A percentile compares a stretch with the other conserved stretches of the same genome.
Evolutionary conservation across 1,284 basidiomycete species (phyloP).

Genomic region (Mixia osmundae): DNA sequence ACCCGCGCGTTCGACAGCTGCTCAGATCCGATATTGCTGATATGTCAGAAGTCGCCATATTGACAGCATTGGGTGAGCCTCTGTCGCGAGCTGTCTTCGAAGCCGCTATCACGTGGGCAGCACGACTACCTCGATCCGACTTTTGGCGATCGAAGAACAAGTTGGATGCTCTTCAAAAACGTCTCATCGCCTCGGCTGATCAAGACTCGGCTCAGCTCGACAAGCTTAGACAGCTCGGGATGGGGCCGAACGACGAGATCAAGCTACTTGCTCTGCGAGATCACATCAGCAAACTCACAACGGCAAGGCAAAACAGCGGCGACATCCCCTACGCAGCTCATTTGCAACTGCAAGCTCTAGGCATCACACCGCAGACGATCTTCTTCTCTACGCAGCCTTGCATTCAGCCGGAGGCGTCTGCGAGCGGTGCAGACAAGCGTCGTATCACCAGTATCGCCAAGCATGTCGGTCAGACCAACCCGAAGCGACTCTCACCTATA

Average conservation of each 20-base stretch:
- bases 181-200: not conserved
- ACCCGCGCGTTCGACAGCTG: slow-evolving; percentile 66
- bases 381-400: slow-evolving; percentile 41
- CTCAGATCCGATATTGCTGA: slow-evolving; percentile 60
- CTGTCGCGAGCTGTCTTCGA: slow-evolving; percentile 57
- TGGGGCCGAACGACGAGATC: slow-evolving; percentile 49
- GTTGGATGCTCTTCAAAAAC: slow-evolving; percentile 13
- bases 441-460: too few species aligned
- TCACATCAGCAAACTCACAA: slow-evolving; percentile 34
- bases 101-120: slow-evolving; percentile 67
- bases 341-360: slow-evolving; percentile 31
- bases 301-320: slow-evolving; percentile 15
- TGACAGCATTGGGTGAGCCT: slow-evolving; percentile 52
- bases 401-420: not conserved
- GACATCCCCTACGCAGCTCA: not conserved
- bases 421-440: not conserved
- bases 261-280: slow-evolving; percentile 67
- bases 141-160: slow-evolving; percentile 43
- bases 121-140: slow-evolving; percentile 24
- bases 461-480: too few species aligned
- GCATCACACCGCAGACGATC: slow-evolving; percentile 82
- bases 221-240: slow-evolving; percentile 46
- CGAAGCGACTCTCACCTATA: too few species aligned
- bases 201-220: slow-evolving; percentile 15
- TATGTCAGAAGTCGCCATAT: slow-evolving; percentile 47